These are phyloP conservation scores for Candida boleticola DNA, from an alignment of 805 yeast species.

Conservation along the genomic window DNA sequence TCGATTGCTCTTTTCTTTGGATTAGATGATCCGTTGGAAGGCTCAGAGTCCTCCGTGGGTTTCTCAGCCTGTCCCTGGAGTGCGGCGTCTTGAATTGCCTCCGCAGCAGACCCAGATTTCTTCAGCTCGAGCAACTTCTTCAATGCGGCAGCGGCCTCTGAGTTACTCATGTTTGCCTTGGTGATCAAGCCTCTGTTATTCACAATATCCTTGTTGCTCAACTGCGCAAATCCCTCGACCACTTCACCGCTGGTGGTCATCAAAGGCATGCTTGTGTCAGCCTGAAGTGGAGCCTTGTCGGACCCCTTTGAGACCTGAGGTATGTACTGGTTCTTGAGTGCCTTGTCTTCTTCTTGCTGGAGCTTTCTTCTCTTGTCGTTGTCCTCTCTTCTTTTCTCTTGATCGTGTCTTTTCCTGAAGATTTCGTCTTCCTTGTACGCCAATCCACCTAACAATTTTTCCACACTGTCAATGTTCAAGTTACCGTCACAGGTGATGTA, in stretches of 20 bases:
- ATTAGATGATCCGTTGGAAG: slow-evolving; percentile 13
- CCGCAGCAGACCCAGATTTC: slow-evolving; percentile 46
- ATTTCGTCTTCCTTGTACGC: slow-evolving; percentile 77
- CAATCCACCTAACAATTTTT: slow-evolving; percentile 59
- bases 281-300: slow-evolving; percentile 71
- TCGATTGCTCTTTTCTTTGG: slow-evolving; percentile 10
- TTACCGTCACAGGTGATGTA: slow-evolving; percentile 90
- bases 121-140: slow-evolving; percentile 34
- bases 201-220: slow-evolving; percentile 70
- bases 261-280: slow-evolving; percentile 71
- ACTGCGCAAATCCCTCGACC: slow-evolving; percentile 61
- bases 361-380: slow-evolving; percentile 57
- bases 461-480: slow-evolving; percentile 74
- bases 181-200: slow-evolving; percentile 59
- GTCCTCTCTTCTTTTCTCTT: slow-evolving; percentile 68
- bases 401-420: slow-evolving; percentile 64
- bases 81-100: slow-evolving; percentile 34
- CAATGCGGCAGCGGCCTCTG: slow-evolving; percentile 63
- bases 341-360: slow-evolving; percentile 46
- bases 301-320: slow-evolving; percentile 66
- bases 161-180: slow-evolving; percentile 69
- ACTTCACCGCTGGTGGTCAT: slow-evolving; percentile 72
- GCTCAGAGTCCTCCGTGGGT: slow-evolving; percentile 11
- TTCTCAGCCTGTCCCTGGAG: too few species aligned
- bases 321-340: slow-evolving; percentile 42